A percentile compares a stretch with the other conserved stretches of the same genome.
Conservation (phyloP, 345 rosid species). For the Streptanthus diversifolius region DNA sequence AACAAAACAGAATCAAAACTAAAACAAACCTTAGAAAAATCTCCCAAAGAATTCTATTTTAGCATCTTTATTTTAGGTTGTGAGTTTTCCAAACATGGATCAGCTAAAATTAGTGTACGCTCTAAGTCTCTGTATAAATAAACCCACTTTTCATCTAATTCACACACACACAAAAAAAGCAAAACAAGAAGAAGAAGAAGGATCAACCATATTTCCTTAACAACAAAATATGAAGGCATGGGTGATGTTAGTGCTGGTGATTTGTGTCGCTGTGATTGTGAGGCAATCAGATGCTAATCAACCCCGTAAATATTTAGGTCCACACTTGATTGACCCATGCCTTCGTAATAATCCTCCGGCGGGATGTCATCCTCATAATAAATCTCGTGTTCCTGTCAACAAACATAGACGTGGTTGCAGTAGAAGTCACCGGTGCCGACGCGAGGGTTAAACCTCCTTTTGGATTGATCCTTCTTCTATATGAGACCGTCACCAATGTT, state of each 20-base stretch:
- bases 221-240: slow-evolving; percentile 9
- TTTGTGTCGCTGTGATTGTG: slow-evolving; percentile 3
- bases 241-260: slow-evolving; percentile 19
- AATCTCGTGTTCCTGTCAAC: background rate
- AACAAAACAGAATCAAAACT: background rate
- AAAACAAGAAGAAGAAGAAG: background rate
- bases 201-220: background rate
- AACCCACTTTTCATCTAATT: background rate
- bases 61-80: background rate
- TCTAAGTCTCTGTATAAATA: background rate
- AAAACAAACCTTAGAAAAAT: background rate
- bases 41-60: background rate
- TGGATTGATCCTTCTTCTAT: background rate
- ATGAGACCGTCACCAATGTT: background rate
- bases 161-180: background rate
- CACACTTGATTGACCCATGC: background rate
- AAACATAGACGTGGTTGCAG: slow-evolving; percentile 3
- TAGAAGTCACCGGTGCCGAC: background rate
- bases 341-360: background rate
- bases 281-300: background rate
- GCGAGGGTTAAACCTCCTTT: background rate
- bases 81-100: background rate
- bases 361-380: background rate
- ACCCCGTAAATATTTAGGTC: background rate
- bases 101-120: background rate